Evolutionary conservation across 2,329 filamentous ascomycete species (phyloP), one percentile per base, ranked within the genome.

Genomic region (Neopestalotiopsis sp.): DNA sequence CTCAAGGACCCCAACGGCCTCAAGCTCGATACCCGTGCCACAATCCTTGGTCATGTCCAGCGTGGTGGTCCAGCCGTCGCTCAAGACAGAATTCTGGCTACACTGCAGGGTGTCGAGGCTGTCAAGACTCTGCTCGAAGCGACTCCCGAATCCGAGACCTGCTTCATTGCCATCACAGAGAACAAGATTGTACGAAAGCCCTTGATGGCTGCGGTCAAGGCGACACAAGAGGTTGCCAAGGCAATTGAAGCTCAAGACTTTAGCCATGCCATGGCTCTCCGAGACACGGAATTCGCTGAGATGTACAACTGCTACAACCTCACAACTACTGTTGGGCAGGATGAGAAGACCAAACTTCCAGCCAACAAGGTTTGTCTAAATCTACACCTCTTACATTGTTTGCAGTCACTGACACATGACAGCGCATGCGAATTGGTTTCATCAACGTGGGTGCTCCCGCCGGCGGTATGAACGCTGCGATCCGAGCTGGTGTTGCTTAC

Each of bases 381-480:
- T 5, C 1, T 60, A 13, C 42, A 52, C n/a, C 30, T 30, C 28
- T 24, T 52, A 3, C 30, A 20, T 32, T 4, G 2, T 32, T 13
- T 14, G n/a, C 13, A n/a, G 6, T 10, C 17, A 40, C 56, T 67
- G 32, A 59, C 65, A 20, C 32, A 49, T 49, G 30, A 17, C 72
- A 95, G 92, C 90, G 91, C 74, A 94, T 98, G 93, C 91, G 90
- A 73, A 93, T 99, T 76, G 96, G 94, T 63, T 97, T 99, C 77
- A 94, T 99, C 81, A 97, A 98, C 76, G 95, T 98, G 30, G 96
- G 96, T 76, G 96, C 96, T 13, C 96, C 96, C 7, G 96, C 96
- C 38, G 96, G 96, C 80, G 96, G 96, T 75, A 98, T 99, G 93
- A 99, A 99, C 81, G 95, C 95, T 34, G 96, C 96, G 57, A 96